Conservation (phyloP, 73 alveolate genomes). For the Symbiodinium pilosum region DNA sequence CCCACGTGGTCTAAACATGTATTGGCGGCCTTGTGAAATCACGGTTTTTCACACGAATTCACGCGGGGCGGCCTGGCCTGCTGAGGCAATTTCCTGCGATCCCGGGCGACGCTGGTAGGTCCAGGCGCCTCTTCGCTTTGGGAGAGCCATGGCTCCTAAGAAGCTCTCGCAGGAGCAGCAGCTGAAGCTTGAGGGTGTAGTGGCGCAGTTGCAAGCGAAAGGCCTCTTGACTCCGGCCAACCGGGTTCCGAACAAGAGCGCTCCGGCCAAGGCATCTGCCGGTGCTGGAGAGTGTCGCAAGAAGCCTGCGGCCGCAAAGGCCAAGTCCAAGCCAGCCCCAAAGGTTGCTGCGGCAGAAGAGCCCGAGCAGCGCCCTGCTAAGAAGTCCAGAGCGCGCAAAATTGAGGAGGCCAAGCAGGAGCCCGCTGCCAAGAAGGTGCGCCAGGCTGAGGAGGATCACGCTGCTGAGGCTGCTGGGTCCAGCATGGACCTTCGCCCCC, state of each 20-base stretch:
- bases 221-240: no score
- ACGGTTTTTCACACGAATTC: not conserved
- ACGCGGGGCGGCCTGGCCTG: not conserved
- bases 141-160: no score
- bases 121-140: no score
- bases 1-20: no score
- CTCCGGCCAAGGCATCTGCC: not conserved
- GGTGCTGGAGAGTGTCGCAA: not conserved
- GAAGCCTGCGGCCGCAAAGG: not conserved
- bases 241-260: not conserved
- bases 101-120: no score
- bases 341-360: not conserved
- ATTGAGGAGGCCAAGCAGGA: not conserved
- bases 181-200: no score
- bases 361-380: not conserved
- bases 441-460: not conserved
- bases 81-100: no score
- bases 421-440: not conserved
- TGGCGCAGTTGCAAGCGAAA: no score
- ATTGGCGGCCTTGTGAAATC: no score
- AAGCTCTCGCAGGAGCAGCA: no score
- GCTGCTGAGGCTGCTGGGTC: no score
- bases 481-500: no score
- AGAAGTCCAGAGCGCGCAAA: not conserved
- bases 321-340: not conserved